Conservation (phyloP, 1,284 basidiomycete genomes). For the Ustilago lituana region DNA sequence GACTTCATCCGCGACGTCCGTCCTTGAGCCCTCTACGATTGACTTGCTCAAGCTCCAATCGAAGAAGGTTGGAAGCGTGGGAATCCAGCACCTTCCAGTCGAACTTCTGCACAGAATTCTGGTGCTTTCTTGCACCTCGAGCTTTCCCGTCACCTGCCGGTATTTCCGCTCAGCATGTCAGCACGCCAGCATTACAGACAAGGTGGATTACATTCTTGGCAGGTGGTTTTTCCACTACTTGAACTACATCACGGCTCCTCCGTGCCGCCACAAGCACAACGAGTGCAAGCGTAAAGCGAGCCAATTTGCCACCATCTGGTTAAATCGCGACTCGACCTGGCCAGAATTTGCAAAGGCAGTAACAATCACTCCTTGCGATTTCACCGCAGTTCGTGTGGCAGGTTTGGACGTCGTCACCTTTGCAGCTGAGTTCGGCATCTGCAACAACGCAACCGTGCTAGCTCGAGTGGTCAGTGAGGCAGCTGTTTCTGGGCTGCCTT, state of each 20-base stretch:
- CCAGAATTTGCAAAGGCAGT: neutral
- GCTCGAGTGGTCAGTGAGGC: conserved; percentile 2
- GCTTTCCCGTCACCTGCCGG: conserved; percentile 16
- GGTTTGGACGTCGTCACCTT: conserved; percentile 22
- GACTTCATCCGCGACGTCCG: too few relatives aligned
- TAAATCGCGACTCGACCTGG: neutral
- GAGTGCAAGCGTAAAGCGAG: conserved; percentile 6
- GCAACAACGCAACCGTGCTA: conserved; percentile 16
- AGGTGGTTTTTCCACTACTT: conserved; percentile 26
- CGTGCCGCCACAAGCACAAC: conserved; percentile 19
- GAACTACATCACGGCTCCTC: neutral
- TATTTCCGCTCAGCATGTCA: conserved; percentile 20
- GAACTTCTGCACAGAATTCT: conserved; percentile 36
- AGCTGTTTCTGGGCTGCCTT: neutral
- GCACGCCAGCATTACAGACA: conserved; percentile 2
- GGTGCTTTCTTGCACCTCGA: conserved; percentile 16
- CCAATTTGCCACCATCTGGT: conserved; percentile 4
- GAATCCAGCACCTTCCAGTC: conserved; percentile 29
- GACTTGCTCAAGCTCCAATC: neutral
- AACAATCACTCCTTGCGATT: conserved; percentile 1
- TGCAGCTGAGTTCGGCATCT: conserved; percentile 24
- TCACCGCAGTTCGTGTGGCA: neutral
- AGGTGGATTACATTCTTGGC: conserved; percentile 19
- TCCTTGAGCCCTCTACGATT: neutral
- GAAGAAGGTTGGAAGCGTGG: neutral